phyloP scores from a whole-genome alignment of 192 early-diverging fungal species.

The Entomortierella chlamydospora region DNA sequence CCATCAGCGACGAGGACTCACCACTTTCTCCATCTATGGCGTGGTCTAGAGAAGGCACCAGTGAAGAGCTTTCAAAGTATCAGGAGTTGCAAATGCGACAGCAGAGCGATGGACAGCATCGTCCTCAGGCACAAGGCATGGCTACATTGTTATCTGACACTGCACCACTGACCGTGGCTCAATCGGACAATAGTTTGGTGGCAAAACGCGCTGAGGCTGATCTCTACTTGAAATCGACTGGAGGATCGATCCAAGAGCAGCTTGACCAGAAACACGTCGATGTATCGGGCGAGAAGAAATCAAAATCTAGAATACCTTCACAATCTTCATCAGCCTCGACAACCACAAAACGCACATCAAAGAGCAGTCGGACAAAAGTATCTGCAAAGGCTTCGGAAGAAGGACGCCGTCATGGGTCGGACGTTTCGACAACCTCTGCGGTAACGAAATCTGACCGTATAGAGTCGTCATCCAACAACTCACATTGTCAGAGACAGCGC shows the following conservation, averaged over 20 bases:
- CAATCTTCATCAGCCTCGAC: not conserved
- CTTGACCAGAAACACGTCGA: not conserved
- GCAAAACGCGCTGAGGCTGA: not conserved
- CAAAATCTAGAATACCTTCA: not conserved
- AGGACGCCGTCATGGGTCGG: not conserved
- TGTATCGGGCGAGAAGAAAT: not conserved
- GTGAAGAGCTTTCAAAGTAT: slow-evolving; percentile 44
- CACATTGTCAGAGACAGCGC: slow-evolving; percentile 19
- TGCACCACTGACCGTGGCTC: too few relatives aligned
- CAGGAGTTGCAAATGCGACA: slow-evolving; percentile 40
- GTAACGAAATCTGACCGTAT: slow-evolving; percentile 7
- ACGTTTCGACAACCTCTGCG: not conserved
- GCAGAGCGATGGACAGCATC: slow-evolving; percentile 31
- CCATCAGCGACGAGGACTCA: slow-evolving; percentile 22
- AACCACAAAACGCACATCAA: slow-evolving; percentile 2
- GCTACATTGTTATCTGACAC: not conserved
- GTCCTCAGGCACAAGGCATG: slow-evolving; percentile 4
- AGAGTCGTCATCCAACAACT: not conserved
- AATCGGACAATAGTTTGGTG: slow-evolving; percentile 3
- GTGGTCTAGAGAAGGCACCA: slow-evolving; percentile 47
- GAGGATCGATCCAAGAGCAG: not conserved
- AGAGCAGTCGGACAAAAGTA: slow-evolving; percentile 7
- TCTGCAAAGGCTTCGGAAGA: not conserved
- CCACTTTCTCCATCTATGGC: slow-evolving; percentile 44
- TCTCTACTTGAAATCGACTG: not conserved